Evolutionary conservation across 1,284 basidiomycete genomes (phyloP).

Genomic region (Sporisorium scitamineum): DNA sequence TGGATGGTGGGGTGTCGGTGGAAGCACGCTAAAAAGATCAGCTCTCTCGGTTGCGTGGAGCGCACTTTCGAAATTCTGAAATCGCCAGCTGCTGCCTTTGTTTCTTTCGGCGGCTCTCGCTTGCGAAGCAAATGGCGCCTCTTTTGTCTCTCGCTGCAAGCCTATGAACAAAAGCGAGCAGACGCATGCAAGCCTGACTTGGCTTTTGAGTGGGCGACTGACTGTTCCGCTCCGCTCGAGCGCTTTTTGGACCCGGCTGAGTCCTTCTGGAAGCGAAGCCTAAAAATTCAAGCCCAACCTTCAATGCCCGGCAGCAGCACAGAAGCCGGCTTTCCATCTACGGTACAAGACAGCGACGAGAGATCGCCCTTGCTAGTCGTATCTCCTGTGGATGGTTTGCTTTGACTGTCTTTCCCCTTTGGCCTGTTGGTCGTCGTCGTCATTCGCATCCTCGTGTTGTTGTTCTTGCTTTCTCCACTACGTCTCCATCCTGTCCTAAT

Average conservation of each 20-base stretch:
- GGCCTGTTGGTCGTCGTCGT: not conserved
- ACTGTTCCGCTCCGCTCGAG: not conserved
- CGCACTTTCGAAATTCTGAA: not conserved
- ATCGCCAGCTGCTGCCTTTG: not conserved
- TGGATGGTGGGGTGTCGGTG: not conserved
- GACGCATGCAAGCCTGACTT: not conserved
- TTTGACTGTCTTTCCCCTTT: not conserved
- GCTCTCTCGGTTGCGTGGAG: not conserved
- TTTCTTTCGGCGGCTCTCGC: too few species aligned
- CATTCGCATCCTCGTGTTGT: not conserved
- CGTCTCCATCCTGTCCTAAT: not conserved
- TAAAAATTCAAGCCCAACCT: not conserved
- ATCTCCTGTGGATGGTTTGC: not conserved
- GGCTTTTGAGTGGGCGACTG: too few species aligned
- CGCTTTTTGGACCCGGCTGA: constrained; percentile 1
- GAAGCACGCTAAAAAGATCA: constrained; percentile 1
- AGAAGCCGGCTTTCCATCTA: constrained; percentile 1
- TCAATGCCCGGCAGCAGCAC: not conserved
- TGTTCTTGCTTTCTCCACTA: not conserved
- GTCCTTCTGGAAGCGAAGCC: not conserved
- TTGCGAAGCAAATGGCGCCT: not conserved
- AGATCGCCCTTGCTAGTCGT: not conserved
- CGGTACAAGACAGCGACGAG: not conserved
- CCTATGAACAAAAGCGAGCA: not conserved
- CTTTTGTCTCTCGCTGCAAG: not conserved